Conservation (phyloP, 1,139 yeast species). For the Magnusiomyces tetraspermus region DNA sequence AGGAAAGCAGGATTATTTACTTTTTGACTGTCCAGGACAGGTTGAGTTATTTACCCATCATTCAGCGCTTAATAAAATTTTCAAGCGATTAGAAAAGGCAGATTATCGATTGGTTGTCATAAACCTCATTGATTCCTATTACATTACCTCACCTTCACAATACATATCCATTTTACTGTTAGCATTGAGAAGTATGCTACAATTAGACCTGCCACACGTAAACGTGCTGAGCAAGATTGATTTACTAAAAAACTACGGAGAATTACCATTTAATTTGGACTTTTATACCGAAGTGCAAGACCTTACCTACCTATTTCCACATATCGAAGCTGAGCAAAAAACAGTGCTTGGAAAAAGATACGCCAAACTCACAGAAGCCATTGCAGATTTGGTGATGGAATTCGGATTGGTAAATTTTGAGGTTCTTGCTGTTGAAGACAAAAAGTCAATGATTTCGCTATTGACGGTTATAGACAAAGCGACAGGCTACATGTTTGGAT, state of each 20-base stretch:
- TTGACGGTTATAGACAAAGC: constrained; percentile 77
- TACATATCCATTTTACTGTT: constrained; percentile 76
- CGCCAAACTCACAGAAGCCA: constrained; percentile 61
- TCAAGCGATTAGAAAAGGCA: constrained; percentile 57
- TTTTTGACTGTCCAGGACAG: constrained; percentile 98
- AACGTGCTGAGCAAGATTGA: constrained; percentile 91
- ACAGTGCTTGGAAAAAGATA: constrained; percentile 53
- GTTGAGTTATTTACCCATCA: constrained; percentile 92
- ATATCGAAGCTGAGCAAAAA: constrained; percentile 57
- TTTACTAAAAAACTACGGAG: constrained; percentile 57
- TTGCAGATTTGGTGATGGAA: constrained; percentile 78
- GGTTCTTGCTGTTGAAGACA: constrained; percentile 84
- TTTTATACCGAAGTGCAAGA: constrained; percentile 92
- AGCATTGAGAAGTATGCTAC: constrained; percentile 84
- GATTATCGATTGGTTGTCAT: constrained; percentile 78
- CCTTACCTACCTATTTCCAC: constrained; percentile 56
- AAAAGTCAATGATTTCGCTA: constrained; percentile 77
- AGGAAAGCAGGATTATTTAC: constrained; percentile 56
- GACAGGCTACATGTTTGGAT: constrained; percentile 86
- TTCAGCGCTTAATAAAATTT: constrained; percentile 66
- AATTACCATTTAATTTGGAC: constrained; percentile 56
- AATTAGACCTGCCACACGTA: constrained; percentile 85
- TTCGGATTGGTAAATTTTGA: constrained; percentile 82
- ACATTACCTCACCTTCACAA: constrained; percentile 79
- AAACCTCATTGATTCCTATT: constrained; percentile 76